Percentiles rank a stretch among this genome's conserved stretches.
phyloP scores from a whole-genome alignment of 495 filamentous ascomycete species.

The Massariosphaeria phaeospora region DNA sequence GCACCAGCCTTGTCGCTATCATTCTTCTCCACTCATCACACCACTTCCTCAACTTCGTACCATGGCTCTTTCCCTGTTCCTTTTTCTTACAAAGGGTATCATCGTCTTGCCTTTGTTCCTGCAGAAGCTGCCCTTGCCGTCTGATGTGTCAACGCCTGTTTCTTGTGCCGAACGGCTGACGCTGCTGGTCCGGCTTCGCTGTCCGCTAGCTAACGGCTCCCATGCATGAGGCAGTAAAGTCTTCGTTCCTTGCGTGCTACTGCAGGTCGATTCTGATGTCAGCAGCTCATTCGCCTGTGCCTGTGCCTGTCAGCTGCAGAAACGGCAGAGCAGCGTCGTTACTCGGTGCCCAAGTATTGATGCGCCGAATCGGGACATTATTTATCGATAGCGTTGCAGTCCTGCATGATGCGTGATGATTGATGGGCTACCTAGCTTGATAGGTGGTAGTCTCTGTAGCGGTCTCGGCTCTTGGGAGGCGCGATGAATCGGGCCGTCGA shows the following conservation, averaged over 20 bases:
- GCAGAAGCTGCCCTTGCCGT: too few relatives aligned
- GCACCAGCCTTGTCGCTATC: too few relatives aligned
- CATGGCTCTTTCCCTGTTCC: too few relatives aligned
- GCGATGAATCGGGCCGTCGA: too few relatives aligned
- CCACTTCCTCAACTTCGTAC: too few relatives aligned
- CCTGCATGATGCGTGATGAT: neutral
- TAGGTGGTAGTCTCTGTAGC: too few relatives aligned
- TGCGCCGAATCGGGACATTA: neutral
- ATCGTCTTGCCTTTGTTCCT: too few relatives aligned
- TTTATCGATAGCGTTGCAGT: slow-evolving; percentile 13
- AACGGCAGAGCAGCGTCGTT: neutral
- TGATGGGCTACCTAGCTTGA: too few relatives aligned
- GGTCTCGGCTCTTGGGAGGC: too few relatives aligned
- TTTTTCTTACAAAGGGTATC: too few relatives aligned
- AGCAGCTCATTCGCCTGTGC: neutral
- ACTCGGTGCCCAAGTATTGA: slow-evolving; percentile 1
- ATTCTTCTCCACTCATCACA: too few relatives aligned
- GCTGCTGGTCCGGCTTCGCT: neutral
- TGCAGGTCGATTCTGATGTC: slow-evolving; percentile 1
- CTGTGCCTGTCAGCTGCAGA: neutral
- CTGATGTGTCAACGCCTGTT: too few relatives aligned
- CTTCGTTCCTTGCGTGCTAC: neutral
- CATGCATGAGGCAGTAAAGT: neutral
- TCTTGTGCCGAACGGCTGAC: neutral
- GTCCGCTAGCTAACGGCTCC: neutral